Evolutionary conservation across 257 asterid genomes (phyloP).

Genomic region (Solanum arcanum): DNA sequence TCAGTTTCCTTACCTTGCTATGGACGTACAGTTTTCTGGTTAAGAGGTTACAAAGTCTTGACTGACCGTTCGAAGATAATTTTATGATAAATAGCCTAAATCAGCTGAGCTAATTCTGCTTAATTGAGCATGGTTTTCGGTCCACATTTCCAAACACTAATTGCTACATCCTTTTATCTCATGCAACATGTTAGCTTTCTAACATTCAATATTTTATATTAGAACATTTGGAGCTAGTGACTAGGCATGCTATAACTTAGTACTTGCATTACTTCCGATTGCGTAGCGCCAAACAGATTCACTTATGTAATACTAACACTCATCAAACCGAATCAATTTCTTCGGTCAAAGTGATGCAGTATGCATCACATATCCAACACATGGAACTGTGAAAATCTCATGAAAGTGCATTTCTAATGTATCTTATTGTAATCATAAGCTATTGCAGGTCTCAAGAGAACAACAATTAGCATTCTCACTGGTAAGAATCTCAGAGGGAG

Average conservation of each 20-base stretch:
- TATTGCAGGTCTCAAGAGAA: background rate
- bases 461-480: background rate
- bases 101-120: background rate
- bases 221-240: background rate
- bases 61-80: background rate
- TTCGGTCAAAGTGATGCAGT: background rate
- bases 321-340: background rate
- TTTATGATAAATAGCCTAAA: background rate
- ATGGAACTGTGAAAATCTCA: background rate
- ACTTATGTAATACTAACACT: background rate
- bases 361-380: background rate
- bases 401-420: background rate
- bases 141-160: background rate
- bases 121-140: background rate
- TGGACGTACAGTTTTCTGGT: background rate
- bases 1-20: background rate
- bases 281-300: background rate
- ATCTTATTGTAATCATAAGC: background rate
- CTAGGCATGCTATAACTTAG: background rate
- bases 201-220: background rate
- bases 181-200: background rate
- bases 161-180: background rate
- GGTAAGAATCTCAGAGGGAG: background rate
- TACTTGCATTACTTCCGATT: background rate
- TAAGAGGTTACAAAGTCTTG: background rate